Evolutionary conservation across 257 asterid genomes (phyloP), one percentile per base, ranked within the genome.

Genomic region (Galeopsis tetrahit): DNA sequence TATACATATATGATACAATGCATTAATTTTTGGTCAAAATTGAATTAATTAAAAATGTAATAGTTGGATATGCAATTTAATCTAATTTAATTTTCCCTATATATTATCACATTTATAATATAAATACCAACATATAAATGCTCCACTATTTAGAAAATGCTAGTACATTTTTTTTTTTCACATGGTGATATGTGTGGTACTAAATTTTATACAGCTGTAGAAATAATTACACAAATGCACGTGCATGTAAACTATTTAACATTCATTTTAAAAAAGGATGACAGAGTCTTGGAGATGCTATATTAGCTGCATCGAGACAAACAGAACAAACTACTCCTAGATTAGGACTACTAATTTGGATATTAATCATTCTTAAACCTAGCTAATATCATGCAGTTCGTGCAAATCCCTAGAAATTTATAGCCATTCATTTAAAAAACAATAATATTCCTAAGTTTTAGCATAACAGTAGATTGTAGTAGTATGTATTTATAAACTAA

Each of bases 401-500:
- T 52, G 72, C 72, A 69, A 66, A 76, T 69, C 28, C 53, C 71
- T 69, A 61, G 9, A 68, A 48, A 58, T 49, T 53, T 10, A 65
- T 43, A 33, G 1, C 39, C 14, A 33, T 56, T 33, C 38, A 4
- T 4, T 21, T 21, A 21, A 21, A 21, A 21, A 21, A 21, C 28
- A 68, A 52, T 52, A 36, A 3, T 42, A 53, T n/a, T n/a, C n/a
- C n/a, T 9, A 35, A 55, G 8, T 42, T 42, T 36, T 13, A 11
- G 21, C 11, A 17, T 48, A 72, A 72, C 35, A 43, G 63, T 63
- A 31, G 11, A 40, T 38, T 60, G 28, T 21, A 21, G 0, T n/a
- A n/a, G 28, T 21, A 21, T 21, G 28, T 17, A 38, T 1, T 72
- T 7, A 63, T 0, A 46, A 10, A 14, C 0, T 51, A 21, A 14